Conservation (phyloP, 106 monocot genomes). For the Hemerocallis citrina region DNA sequence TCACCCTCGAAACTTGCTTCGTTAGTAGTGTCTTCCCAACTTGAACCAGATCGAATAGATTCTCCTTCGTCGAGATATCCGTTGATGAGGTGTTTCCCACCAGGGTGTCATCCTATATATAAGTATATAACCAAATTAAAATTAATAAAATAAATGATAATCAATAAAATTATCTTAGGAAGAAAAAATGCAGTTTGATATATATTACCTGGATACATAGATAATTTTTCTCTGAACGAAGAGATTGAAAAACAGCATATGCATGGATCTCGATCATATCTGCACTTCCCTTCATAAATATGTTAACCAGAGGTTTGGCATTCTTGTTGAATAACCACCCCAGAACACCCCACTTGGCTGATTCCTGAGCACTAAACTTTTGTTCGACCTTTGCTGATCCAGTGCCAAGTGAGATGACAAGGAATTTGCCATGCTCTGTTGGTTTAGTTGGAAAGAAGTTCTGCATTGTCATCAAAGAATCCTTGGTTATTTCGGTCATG, state of each 20-base stretch:
- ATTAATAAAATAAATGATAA: too few relatives aligned
- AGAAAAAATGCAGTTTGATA: too few relatives aligned
- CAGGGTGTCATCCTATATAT: neutral
- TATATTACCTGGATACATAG: too few relatives aligned
- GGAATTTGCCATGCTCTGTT: slow-evolving; percentile 23
- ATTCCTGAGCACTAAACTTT: slow-evolving; percentile 9
- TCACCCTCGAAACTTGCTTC: neutral
- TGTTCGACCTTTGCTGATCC: slow-evolving; percentile 19
- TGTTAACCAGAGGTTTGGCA: too few relatives aligned
- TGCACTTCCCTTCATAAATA: too few relatives aligned
- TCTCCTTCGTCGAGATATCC: neutral
- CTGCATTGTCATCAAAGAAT: slow-evolving; percentile 9
- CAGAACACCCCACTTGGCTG: slow-evolving; percentile 26
- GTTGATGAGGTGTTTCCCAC: neutral
- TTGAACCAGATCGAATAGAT: neutral
- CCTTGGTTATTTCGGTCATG: slow-evolving; percentile 27
- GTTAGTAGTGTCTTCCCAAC: neutral
- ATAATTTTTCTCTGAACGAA: too few relatives aligned
- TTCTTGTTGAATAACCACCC: too few relatives aligned
- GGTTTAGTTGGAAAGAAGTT: slow-evolving; percentile 29
- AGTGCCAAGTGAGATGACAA: slow-evolving; percentile 43
- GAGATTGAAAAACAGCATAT: too few relatives aligned
- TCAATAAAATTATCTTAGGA: too few relatives aligned
- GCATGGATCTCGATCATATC: too few relatives aligned
- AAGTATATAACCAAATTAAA: too few relatives aligned